Conservation (phyloP, 331 rosid species). For the Acacia concinna region DNA sequence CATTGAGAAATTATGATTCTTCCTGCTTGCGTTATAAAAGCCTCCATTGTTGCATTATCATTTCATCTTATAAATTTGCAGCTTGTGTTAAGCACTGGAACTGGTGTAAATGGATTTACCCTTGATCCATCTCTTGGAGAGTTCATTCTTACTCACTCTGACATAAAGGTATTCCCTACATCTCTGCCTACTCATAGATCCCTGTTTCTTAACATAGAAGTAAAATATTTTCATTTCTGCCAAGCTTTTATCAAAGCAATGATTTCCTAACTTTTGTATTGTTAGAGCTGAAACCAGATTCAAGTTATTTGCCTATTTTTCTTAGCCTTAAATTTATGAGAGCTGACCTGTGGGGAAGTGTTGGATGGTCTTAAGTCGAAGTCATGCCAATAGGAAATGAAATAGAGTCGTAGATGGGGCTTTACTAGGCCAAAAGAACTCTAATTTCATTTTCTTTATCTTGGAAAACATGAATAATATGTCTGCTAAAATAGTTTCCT, state of each 20-base stretch:
- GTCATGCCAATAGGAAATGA: not conserved
- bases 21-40: conserved; percentile 17
- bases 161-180: conserved; percentile 65
- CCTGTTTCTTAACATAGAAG: not conserved
- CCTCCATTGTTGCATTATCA: conserved; percentile 17
- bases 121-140: conserved; percentile 99
- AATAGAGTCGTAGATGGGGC: not conserved
- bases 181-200: not conserved
- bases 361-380: not conserved
- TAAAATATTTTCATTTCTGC: too few relatives aligned
- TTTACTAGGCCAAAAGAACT: conserved; percentile 3
- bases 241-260: too few relatives aligned
- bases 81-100: conserved; percentile 82
- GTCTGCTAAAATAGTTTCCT: not conserved
- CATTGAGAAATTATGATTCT: conserved; percentile 1
- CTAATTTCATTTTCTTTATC: conserved; percentile 1
- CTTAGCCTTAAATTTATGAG: not conserved
- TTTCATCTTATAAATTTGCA: conserved; percentile 43
- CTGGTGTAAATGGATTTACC: conserved; percentile 92
- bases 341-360: not conserved
- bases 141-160: conserved; percentile 93
- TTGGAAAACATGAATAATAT: not conserved
- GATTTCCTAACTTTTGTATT: too few relatives aligned
- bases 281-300: too few relatives aligned
- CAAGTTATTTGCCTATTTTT: not conserved